Base-by-base conservation (phyloP, 805 yeast genomes). In the Candida ipomoeae region DNA sequence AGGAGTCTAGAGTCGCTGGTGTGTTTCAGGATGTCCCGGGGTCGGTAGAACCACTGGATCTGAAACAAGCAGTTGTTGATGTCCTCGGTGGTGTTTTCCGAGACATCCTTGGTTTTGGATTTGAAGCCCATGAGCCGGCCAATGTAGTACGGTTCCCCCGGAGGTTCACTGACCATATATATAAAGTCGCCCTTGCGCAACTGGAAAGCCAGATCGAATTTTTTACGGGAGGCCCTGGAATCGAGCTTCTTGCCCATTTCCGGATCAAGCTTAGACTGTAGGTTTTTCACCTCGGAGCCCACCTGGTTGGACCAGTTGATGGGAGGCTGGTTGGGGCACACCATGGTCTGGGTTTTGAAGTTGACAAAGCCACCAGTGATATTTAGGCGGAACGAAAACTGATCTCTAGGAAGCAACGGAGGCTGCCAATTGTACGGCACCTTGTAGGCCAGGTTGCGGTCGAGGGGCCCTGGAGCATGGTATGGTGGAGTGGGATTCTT, bases 111-210 rank as follows among this genome's bases (percentile, higher is more conserved):
- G 39, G 41, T 45, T 34, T 53, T 54, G 17, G 50, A 36, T 38
- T 46, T 67, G 57, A 90, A 89, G 14, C 91, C 94, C 74, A 88
- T 79, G 37, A 92, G 77, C 39, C 92, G 74, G 0, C 95, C 98
- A 40, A 94, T 79, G 60, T 89, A 88, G 71, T 87, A 94, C 0
- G 98, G 97, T 60, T 89, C 97, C 2, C 96, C 94, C 0, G 96
- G 89, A 1, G 96, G 96, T 65, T 89, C 97, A 55, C 94, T 82
- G 11, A 91, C 77, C 83, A 91, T 82, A 63, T 87, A 90, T 8
- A 90, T 84, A 52, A 75, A 82, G 50, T 90, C 96, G 48, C 81
- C 81, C 53, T 79, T 80, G 4, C 54, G 53, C n/a, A 80, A 52
- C 42, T 61, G 64, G 48, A 67, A 62, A 10, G 43, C 39, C 3